These are phyloP conservation scores for Mortierella sp. DNA, from an alignment of 371 early-diverging fungal genomes.

Conservation along the genomic window DNA sequence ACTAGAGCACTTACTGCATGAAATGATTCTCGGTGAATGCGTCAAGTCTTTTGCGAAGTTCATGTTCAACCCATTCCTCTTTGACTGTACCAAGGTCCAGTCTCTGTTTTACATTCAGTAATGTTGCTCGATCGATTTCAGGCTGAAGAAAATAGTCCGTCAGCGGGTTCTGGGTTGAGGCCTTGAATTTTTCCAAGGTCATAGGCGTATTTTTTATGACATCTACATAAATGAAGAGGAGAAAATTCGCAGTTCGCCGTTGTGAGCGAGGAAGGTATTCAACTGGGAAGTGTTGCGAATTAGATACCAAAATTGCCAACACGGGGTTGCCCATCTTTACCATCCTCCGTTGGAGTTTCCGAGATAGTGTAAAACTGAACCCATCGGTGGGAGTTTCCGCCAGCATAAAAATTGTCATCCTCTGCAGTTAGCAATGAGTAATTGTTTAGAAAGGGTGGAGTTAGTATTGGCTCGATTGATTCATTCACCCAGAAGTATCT, in stretches of 20 bases:
- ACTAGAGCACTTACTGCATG: constrained; percentile 29
- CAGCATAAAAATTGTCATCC: constrained; percentile 53
- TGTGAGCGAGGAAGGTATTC: too few relatives aligned
- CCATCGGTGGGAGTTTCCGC: constrained; percentile 56
- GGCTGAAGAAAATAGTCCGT: constrained; percentile 46
- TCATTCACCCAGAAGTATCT: too few relatives aligned
- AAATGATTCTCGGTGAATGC: constrained; percentile 37
- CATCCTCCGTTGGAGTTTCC: constrained; percentile 9
- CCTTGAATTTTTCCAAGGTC: constrained; percentile 43
- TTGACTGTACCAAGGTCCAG: constrained; percentile 40
- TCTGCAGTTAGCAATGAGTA: constrained; percentile 12
- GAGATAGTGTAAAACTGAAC: constrained; percentile 49
- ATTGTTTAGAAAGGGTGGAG: not conserved
- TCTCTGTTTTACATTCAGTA: constrained; percentile 9
- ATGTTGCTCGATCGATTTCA: constrained; percentile 25
- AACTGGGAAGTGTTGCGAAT: too few relatives aligned
- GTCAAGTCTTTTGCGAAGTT: constrained; percentile 34
- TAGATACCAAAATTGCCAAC: too few relatives aligned
- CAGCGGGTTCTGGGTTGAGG: constrained; percentile 32
- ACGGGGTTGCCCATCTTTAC: not conserved
- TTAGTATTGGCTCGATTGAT: not conserved
- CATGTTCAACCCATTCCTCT: constrained; percentile 47
- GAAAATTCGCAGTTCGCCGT: too few relatives aligned
- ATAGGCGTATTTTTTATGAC: not conserved
- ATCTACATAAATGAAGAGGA: too few relatives aligned